phyloP scores from a whole-genome alignment of 441 rosid species.

The Brassica balearica region DNA sequence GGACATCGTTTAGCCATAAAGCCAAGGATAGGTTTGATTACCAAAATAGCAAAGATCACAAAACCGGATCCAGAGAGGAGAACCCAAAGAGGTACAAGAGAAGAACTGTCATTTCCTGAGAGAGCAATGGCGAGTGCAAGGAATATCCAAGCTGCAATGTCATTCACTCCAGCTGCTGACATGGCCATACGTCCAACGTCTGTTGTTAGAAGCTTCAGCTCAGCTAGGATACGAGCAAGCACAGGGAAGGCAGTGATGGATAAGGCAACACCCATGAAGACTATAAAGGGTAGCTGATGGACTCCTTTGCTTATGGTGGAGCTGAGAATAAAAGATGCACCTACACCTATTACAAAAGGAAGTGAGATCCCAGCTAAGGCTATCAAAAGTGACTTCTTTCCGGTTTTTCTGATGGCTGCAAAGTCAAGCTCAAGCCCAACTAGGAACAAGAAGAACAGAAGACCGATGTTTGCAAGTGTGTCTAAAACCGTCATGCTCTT shows the following conservation, averaged over 20 bases:
- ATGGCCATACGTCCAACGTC: conserved; percentile 70
- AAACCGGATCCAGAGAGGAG: conserved; percentile 59
- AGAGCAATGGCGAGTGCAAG: conserved; percentile 77
- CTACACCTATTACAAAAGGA: conserved; percentile 66
- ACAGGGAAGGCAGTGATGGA: conserved; percentile 79
- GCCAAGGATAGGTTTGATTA: conserved; percentile 49
- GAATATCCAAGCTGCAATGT: conserved; percentile 71
- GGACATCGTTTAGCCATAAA: conserved; percentile 61
- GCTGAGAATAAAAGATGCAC: conserved; percentile 60
- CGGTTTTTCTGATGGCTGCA: conserved; percentile 54
- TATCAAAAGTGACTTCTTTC: conserved; percentile 56
- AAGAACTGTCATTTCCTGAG: conserved; percentile 50
- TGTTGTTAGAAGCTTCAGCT: conserved; percentile 74
- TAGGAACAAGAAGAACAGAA: conserved; percentile 64
- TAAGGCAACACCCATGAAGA: conserved; percentile 79
- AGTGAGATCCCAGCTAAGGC: conserved; percentile 64
- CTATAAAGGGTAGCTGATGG: conserved; percentile 52
- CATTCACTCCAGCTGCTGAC: conserved; percentile 76
- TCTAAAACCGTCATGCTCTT: conserved; percentile 64
- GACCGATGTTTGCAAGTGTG: conserved; percentile 69
- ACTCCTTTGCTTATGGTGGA: conserved; percentile 55
- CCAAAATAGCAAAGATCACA: conserved; percentile 51
- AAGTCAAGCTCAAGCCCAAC: conserved; percentile 79
- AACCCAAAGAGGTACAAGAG: conserved; percentile 66
- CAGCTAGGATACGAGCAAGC: conserved; percentile 74